Percentiles rank a stretch among this genome's conserved stretches.
Evolutionary conservation across 78 protist genomes (phyloP).

Genomic region (Mantamonas sphyraenae): DNA sequence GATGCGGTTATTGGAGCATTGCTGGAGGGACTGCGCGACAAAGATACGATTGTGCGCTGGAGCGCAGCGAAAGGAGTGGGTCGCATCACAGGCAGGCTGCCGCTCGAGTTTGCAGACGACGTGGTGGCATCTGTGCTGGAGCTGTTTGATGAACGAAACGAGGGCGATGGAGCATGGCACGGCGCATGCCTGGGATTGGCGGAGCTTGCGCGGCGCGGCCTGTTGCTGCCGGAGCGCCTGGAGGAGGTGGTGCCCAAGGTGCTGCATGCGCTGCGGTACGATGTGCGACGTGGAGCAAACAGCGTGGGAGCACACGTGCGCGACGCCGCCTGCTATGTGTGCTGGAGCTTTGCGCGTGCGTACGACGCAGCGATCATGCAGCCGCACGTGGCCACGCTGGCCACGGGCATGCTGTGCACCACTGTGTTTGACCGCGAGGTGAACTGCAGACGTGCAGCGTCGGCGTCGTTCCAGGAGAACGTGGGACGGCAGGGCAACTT

Average conservation of each 20-base stretch:
- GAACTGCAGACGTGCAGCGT: constrained; percentile 93
- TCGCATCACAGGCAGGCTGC: constrained; percentile 66
- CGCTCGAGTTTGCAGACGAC: constrained; percentile 71
- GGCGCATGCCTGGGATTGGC: constrained; percentile 92
- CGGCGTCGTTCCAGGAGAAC: constrained; percentile 94
- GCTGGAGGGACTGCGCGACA: neutral
- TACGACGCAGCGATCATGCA: constrained; percentile 53
- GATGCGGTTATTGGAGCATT: no score
- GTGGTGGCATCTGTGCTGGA: constrained; percentile 50
- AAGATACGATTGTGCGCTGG: constrained; percentile 71
- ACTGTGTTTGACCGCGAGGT: constrained; percentile 61
- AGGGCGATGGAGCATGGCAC: constrained; percentile 68
- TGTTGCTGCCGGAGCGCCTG: constrained; percentile 74
- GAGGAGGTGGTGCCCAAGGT: constrained; percentile 31
- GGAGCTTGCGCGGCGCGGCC: constrained; percentile 83
- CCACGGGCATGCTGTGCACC: constrained; percentile 22
- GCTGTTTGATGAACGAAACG: neutral
- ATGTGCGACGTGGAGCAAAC: constrained; percentile 46
- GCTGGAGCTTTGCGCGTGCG: constrained; percentile 95
- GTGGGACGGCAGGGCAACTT: constrained; percentile 88
- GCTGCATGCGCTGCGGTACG: constrained; percentile 51
- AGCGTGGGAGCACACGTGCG: constrained; percentile 91
- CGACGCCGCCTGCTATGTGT: constrained; percentile 92
- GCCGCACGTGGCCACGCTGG: constrained; percentile 1
- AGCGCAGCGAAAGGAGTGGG: constrained; percentile 88